Conservation (phyloP, 1,139 yeast species). For the Suhomyces terraborum region DNA sequence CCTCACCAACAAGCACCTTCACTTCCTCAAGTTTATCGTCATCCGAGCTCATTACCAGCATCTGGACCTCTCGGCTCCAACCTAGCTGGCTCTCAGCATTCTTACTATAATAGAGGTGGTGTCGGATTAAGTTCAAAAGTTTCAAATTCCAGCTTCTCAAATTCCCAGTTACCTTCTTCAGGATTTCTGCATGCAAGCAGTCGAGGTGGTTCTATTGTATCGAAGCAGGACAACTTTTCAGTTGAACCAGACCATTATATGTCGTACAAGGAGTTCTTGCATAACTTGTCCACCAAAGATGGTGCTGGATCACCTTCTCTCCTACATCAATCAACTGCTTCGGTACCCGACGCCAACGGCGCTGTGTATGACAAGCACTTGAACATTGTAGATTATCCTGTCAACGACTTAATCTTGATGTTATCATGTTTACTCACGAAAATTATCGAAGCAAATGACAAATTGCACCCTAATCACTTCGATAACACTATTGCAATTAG, state of each 20-base stretch:
- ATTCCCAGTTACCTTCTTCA: background rate
- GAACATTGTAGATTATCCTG: slow-evolving; percentile 83
- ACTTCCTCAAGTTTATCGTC: slow-evolving; percentile 10
- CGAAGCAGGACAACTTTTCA: slow-evolving; percentile 3
- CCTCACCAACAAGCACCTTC: slow-evolving; percentile 11
- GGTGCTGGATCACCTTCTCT: slow-evolving; percentile 13
- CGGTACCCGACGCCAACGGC: slow-evolving; percentile 7
- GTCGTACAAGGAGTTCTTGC: slow-evolving; percentile 46
- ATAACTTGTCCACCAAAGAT: slow-evolving; percentile 33
- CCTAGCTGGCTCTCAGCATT: slow-evolving; percentile 1
- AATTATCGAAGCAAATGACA: slow-evolving; percentile 91
- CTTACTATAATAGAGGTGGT: slow-evolving; percentile 7
- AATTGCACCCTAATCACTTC: slow-evolving; percentile 72
- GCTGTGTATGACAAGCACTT: slow-evolving; percentile 51
- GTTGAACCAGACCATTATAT: slow-evolving; percentile 47
- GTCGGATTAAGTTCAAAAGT: slow-evolving; percentile 5
- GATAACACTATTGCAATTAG: slow-evolving; percentile 52
- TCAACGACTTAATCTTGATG: slow-evolving; percentile 79
- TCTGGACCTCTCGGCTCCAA: slow-evolving; percentile 10
- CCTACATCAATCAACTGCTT: slow-evolving; percentile 1
- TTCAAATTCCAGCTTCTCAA: slow-evolving; percentile 1
- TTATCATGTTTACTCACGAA: slow-evolving; percentile 80
- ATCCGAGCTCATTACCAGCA: slow-evolving; percentile 14
- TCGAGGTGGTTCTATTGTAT: background rate
- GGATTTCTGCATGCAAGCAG: background rate